Percentiles rank a stretch among this genome's conserved stretches.
Conservation (phyloP, 495 filamentous ascomycete species). For the Penicillium riverlandense region DNA sequence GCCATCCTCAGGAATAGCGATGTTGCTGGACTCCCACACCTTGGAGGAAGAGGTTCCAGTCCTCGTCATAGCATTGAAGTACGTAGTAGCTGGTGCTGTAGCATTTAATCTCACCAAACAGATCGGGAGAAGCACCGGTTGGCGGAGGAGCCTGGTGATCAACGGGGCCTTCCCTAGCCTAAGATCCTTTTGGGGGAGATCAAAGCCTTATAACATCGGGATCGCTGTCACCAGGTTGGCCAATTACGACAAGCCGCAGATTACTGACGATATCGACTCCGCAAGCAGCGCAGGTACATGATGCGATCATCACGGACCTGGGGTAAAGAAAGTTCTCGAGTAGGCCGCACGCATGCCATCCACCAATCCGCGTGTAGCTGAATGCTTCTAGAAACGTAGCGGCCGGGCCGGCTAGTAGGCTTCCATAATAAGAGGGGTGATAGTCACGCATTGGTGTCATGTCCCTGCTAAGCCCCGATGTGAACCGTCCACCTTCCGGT, state of each 20-base stretch:
- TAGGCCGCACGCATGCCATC: conserved; percentile 5
- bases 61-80: conserved; percentile 24
- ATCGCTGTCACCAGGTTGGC: conserved; percentile 9
- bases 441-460: conserved; percentile 9
- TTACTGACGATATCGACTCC: conserved; percentile 24
- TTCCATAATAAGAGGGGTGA: conserved; percentile 12
- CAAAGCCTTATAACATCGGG: conserved; percentile 20
- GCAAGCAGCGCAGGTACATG: conserved; percentile 24
- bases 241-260: conserved; percentile 24
- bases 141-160: conserved; percentile 4
- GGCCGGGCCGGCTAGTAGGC: conserved; percentile 8
- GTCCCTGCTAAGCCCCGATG: background rate
- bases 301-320: conserved; percentile 20
- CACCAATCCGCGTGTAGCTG: conserved; percentile 14
- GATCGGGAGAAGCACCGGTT: background rate
- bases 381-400: conserved; percentile 22
- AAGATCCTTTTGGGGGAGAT: conserved; percentile 12
- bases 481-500: background rate
- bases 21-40: conserved; percentile 23
- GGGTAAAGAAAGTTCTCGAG: conserved; percentile 11
- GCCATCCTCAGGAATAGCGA: conserved; percentile 20
- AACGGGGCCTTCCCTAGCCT: conserved; percentile 7
- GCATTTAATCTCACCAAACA: background rate
- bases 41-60: conserved; percentile 13
- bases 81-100: background rate